These are phyloP conservation scores for Eleusine coracana DNA, from an alignment of 176 grass and related monocot genomes.

Conservation along the genomic window DNA sequence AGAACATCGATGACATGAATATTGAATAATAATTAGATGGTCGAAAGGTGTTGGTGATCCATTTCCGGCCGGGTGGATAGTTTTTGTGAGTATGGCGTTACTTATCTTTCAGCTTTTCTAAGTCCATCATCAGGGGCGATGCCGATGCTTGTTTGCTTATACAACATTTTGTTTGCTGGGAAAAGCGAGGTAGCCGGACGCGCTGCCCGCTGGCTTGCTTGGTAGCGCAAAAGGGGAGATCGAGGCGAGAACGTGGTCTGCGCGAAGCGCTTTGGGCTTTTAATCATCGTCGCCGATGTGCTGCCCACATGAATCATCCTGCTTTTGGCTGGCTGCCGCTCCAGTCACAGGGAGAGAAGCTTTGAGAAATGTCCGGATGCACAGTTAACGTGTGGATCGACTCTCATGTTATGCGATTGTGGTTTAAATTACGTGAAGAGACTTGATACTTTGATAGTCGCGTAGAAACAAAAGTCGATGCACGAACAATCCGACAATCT, in stretches of 20 bases:
- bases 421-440: too few species aligned
- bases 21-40: neutral
- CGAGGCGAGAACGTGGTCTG: slow-evolving; percentile 50
- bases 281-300: slow-evolving; percentile 20
- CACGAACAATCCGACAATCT: too few species aligned
- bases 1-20: neutral
- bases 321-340: slow-evolving; percentile 23
- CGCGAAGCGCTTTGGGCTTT: slow-evolving; percentile 44
- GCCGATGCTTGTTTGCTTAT: neutral
- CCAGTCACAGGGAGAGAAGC: neutral
- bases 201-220: slow-evolving; percentile 20
- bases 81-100: neutral
- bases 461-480: too few species aligned
- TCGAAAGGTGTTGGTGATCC: neutral
- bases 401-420: too few species aligned
- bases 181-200: slow-evolving; percentile 37
- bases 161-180: slow-evolving; percentile 20
- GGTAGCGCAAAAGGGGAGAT: slow-evolving; percentile 1
- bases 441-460: too few species aligned
- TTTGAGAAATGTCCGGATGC: neutral
- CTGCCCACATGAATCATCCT: slow-evolving; percentile 35
- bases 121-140: slow-evolving; percentile 22
- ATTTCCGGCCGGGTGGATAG: neutral
- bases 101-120: neutral
- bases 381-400: neutral